Evolutionary conservation across 176 grass and related monocot genomes (phyloP), one percentile per base, ranked within the genome.

Genomic region (Aechmea fasciata): DNA sequence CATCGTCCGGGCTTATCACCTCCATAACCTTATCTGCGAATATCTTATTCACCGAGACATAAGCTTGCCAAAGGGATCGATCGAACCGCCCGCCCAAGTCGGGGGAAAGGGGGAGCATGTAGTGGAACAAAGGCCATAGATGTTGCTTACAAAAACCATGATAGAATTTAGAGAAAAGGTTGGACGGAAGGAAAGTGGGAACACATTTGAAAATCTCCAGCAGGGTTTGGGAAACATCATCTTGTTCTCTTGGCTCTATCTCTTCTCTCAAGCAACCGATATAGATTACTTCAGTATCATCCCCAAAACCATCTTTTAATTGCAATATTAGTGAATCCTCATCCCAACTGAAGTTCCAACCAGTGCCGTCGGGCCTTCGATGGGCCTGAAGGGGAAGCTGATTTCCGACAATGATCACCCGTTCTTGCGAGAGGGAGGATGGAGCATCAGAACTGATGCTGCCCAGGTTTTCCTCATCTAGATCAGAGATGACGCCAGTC

Each of bases 1-100:
- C 85, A 48, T 77, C 80, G 1, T 87, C 84, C 0, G 85, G 80
- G 63, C 28, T 80, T 63, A 87, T 67, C 1, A 87, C 85, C 57
- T 87, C 85, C 80, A 80, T 83, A 22, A 87, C 73, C 72, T 87
- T 87, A 73, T 87, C 85, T 15, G 80, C 85, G 49, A 83, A 87
- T 63, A 87, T 64, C 70, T 87, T 87, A 68, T 87, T 87, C 63
- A 83, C 85, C 1, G 85, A 87, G 41, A 87, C 75, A 71, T 87
- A 87, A 9, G 85, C 85, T 73, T 75, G 80, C 85, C 85, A 87
- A 13, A 83, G 71, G 26, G 76, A 73, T 63, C 78, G 75, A 12
- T 87, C 80, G 17, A 87, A 87, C 10, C 85, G 80, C 47, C 79
- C 71, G 1, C 85, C 80, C 17, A 87, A 65, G 51, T 87, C 85